phyloP scores from a whole-genome alignment of 2,329 filamentous ascomycete species.

The Botryotinia calthae region DNA sequence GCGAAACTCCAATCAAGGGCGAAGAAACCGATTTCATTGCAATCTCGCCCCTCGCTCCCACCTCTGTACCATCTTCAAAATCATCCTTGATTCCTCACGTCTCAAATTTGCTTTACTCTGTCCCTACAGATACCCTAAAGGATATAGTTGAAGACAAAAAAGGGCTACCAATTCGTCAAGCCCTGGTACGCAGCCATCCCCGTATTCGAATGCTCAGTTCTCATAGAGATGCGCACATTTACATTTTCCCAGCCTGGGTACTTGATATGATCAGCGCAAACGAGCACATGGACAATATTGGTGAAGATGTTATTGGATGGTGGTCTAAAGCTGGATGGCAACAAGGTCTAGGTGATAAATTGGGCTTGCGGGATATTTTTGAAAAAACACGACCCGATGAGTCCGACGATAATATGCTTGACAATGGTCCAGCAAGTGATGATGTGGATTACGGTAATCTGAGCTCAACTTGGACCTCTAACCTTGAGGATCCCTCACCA shows the following conservation, averaged over 20 bases:
- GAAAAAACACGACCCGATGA: slow-evolving; percentile 44
- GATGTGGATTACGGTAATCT: slow-evolving; percentile 34
- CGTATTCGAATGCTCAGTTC: slow-evolving; percentile 77
- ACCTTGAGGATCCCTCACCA: slow-evolving; percentile 19
- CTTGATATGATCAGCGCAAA: slow-evolving; percentile 79
- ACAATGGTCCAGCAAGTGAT: slow-evolving; percentile 33
- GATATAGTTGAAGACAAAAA: slow-evolving; percentile 77
- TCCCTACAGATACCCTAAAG: slow-evolving; percentile 85
- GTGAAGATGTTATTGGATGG: slow-evolving; percentile 89
- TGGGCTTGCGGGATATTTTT: slow-evolving; percentile 68
- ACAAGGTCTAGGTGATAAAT: slow-evolving; percentile 71
- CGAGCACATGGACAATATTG: slow-evolving; percentile 79
- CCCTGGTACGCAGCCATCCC: slow-evolving; percentile 71
- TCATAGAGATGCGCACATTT: slow-evolving; percentile 89
- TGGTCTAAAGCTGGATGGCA: slow-evolving; percentile 97
- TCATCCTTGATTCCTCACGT: slow-evolving; percentile 66
- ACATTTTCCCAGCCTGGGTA: slow-evolving; percentile 90
- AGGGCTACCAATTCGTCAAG: slow-evolving; percentile 70
- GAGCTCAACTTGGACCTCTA: slow-evolving; percentile 38
- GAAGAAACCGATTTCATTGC: slow-evolving; percentile 93
- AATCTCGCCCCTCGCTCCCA: slow-evolving; percentile 63
- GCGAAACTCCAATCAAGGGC: slow-evolving; percentile 73
- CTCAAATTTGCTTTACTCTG: slow-evolving; percentile 78
- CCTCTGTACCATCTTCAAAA: slow-evolving; percentile 56
- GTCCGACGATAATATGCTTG: slow-evolving; percentile 38